Evolutionary conservation across 139 green algal genomes (phyloP).

Genomic region (Volvox reticuliferus): DNA sequence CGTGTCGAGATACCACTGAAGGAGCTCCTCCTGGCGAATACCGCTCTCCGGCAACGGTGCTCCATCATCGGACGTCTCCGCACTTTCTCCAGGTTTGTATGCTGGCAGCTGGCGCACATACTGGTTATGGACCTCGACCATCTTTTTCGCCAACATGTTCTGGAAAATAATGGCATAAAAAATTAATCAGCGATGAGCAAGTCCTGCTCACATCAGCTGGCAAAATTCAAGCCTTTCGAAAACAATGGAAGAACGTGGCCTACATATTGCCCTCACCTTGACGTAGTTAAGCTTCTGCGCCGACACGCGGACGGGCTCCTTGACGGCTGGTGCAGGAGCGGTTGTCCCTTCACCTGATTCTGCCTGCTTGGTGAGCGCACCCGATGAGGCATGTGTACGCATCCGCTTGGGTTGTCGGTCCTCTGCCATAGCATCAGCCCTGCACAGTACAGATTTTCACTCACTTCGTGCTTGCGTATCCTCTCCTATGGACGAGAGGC

Average conservation of each 20-base stretch:
- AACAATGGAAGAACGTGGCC: no score
- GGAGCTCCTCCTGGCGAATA: slow-evolving; percentile 82
- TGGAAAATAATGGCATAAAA: slow-evolving; percentile 8
- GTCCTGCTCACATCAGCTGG: no score
- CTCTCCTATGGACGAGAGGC: neutral
- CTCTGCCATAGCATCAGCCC: neutral
- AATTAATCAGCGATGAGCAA: no score
- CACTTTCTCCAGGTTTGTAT: slow-evolving; percentile 33
- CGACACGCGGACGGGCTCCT: slow-evolving; percentile 72
- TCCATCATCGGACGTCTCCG: neutral
- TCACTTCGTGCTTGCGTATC: neutral
- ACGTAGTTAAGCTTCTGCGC: slow-evolving; percentile 84
- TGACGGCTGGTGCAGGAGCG: neutral
- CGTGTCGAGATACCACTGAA: slow-evolving; percentile 90
- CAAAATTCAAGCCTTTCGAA: no score
- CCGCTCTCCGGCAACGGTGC: slow-evolving; percentile 50
- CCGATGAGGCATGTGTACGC: neutral
- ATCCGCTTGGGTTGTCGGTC: slow-evolving; percentile 42
- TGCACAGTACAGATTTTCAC: neutral
- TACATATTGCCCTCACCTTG: slow-evolving; percentile 65
- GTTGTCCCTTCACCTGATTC: neutral
- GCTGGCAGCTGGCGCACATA: slow-evolving; percentile 59
- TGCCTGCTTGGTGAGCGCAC: neutral
- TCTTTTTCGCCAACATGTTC: slow-evolving; percentile 73
- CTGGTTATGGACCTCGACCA: slow-evolving; percentile 68